These are phyloP conservation scores for Nitzschia palea DNA, from an alignment of 108 stramenopile genomes.

Conservation along the genomic window DNA sequence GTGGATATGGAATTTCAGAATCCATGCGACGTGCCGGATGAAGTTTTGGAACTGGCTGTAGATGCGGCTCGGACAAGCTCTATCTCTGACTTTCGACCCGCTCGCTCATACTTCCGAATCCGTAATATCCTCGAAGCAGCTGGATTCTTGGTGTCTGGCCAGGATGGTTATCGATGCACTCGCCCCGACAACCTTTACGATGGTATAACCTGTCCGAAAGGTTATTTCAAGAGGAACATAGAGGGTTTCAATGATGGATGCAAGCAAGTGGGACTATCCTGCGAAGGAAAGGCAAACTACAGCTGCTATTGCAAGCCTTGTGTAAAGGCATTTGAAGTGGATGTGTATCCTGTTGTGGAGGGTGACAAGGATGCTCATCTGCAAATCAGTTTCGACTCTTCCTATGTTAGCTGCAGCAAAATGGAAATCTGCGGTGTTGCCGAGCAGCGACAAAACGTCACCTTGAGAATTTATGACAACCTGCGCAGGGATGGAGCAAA, in stretches of 20 bases:
- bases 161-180: conserved; percentile 10
- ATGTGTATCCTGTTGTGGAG: conserved; percentile 2
- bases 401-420: no score
- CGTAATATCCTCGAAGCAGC: conserved; percentile 27
- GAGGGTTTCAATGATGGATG: neutral
- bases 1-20: no score
- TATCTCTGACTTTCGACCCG: conserved; percentile 24
- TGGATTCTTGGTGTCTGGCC: conserved; percentile 19
- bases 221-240: neutral
- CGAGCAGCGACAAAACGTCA: neutral
- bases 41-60: neutral
- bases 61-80: conserved; percentile 8
- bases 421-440: conserved; percentile 17
- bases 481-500: neutral
- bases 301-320: conserved; percentile 28
- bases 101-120: conserved; percentile 28
- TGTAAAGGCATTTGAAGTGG: conserved; percentile 27
- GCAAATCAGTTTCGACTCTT: no score
- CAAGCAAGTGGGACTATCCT: neutral
- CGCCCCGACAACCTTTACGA: conserved; percentile 27
- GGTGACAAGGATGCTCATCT: no score
- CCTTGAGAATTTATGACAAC: conserved; percentile 19
- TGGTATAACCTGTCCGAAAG: conserved; percentile 25
- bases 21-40: conserved; percentile 5
- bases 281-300: neutral